phyloP scores from a whole-genome alignment of 225 moss, liverwort and hornwort genomes.

The Ulota crispa region DNA sequence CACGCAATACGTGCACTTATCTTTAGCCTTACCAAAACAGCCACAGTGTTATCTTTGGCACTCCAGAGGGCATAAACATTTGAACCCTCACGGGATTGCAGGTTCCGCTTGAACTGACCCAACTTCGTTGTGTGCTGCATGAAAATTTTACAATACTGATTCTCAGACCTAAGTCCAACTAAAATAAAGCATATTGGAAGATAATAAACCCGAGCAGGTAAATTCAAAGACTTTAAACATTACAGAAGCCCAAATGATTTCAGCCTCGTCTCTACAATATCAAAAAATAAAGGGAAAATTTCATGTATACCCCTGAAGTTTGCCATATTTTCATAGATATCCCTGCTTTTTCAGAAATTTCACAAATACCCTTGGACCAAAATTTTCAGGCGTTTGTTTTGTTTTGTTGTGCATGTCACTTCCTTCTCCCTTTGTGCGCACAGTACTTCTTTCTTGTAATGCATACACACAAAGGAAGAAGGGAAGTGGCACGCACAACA shows the following conservation, averaged over 20 bases:
- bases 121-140: slow-evolving; percentile 91
- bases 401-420: too few relatives aligned
- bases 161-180: slow-evolving; percentile 28
- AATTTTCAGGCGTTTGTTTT: too few relatives aligned
- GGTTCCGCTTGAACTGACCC: slow-evolving; percentile 72
- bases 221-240: not conserved
- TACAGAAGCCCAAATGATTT: slow-evolving; percentile 16
- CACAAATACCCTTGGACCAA: too few relatives aligned
- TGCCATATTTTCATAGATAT: too few relatives aligned
- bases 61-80: slow-evolving; percentile 89
- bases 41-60: slow-evolving; percentile 71
- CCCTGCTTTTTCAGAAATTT: too few relatives aligned
- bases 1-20: not conserved
- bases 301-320: too few relatives aligned
- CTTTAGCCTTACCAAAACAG: slow-evolving; percentile 69
- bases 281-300: too few relatives aligned
- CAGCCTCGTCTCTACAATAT: not conserved
- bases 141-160: slow-evolving; percentile 10
- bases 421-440: too few relatives aligned
- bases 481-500: too few relatives aligned
- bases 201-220: not conserved
- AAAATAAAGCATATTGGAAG: slow-evolving; percentile 2
- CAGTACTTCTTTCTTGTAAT: too few relatives aligned
- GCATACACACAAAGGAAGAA: too few relatives aligned
- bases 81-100: slow-evolving; percentile 71